Conservation (phyloP, 2,329 filamentous ascomycete species). For the Cyphellophora attinorum region DNA sequence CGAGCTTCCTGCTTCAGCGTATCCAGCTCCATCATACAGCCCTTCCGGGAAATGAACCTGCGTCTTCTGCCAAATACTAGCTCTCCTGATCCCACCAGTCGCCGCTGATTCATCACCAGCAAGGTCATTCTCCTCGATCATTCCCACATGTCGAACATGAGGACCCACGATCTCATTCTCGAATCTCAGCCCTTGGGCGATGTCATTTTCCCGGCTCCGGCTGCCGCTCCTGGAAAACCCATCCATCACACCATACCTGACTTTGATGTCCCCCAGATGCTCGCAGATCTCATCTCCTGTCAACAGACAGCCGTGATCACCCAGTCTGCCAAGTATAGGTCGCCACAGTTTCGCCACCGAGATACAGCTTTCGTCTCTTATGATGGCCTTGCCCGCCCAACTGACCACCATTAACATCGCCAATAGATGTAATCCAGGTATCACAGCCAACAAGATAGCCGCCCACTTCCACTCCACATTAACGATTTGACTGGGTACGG, state of each 20-base stretch:
- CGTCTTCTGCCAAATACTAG: neutral
- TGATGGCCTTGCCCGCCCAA: conserved; percentile 17
- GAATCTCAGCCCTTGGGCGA: neutral
- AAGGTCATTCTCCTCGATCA: neutral
- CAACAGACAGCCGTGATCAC: conserved; percentile 14
- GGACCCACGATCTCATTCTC: neutral
- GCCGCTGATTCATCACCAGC: too few relatives aligned
- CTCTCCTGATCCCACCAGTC: neutral
- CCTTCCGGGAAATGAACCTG: neutral
- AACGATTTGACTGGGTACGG: conserved; percentile 75
- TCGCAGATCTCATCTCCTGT: conserved; percentile 16
- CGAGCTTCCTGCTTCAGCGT: neutral
- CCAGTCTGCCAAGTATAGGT: conserved; percentile 17
- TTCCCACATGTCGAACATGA: neutral
- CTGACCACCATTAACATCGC: conserved; percentile 13
- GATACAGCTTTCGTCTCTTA: conserved; percentile 15
- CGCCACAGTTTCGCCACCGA: conserved; percentile 14
- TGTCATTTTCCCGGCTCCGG: too few relatives aligned
- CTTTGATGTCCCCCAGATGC: conserved; percentile 10
- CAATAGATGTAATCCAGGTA: conserved; percentile 14
- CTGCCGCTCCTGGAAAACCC: neutral
- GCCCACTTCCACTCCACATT: conserved; percentile 52
- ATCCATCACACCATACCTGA: conserved; percentile 17
- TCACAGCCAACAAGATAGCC: conserved; percentile 11
- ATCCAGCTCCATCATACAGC: neutral